These are phyloP conservation scores for Striga hermonthica DNA, from an alignment of 305 asterid species.

Conservation along the genomic window DNA sequence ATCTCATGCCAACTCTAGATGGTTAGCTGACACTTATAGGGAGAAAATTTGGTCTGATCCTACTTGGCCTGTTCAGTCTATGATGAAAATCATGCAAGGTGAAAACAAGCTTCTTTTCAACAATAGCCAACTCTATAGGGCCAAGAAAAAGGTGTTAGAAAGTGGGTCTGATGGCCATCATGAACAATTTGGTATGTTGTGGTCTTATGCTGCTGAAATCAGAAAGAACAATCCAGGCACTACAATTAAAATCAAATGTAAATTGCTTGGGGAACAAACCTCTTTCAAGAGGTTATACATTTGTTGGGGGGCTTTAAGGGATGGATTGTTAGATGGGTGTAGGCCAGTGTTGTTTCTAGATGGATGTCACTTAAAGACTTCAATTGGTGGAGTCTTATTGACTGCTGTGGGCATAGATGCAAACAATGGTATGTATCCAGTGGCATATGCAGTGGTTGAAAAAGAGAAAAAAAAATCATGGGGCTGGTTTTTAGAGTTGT, in stretches of 20 bases:
- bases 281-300: background rate
- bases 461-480: background rate
- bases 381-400: background rate
- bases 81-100: background rate
- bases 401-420: background rate
- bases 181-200: background rate
- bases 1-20: background rate
- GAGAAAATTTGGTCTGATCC: background rate
- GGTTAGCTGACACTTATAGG: background rate
- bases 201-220: background rate
- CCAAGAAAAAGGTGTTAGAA: background rate
- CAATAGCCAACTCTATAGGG: slow-evolving; percentile 1
- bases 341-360: background rate
- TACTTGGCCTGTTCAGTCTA: background rate
- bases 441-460: too few species aligned
- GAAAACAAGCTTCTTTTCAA: background rate
- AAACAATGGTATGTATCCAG: background rate
- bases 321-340: background rate
- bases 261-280: background rate
- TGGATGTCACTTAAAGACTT: background rate
- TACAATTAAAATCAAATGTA: background rate
- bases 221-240: background rate
- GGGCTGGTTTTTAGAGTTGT: background rate
- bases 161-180: background rate
- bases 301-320: background rate